Evolutionary conservation across 495 filamentous ascomycete genomes (phyloP).

Genomic region (Neurospora sp.): DNA sequence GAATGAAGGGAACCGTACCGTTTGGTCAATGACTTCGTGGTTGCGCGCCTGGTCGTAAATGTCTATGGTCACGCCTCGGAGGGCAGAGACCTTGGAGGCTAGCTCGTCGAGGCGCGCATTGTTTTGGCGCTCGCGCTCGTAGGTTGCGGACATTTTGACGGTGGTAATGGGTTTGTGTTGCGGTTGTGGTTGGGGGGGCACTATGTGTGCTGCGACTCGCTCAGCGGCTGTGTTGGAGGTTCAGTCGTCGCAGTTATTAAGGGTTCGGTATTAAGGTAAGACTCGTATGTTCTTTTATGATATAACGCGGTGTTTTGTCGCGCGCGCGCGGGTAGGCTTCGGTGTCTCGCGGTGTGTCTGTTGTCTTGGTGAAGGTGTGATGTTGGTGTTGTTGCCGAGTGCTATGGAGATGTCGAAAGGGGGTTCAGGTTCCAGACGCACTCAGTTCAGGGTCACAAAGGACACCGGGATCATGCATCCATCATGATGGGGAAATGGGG

Average conservation of each 20-base stretch:
- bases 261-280: not conserved
- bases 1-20: conserved; percentile 42
- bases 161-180: not conserved
- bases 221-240: not conserved
- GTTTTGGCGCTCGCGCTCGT: conserved; percentile 93
- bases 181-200: not conserved
- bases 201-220: not conserved
- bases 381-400: not conserved
- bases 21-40: conserved; percentile 77
- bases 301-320: not conserved
- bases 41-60: conserved; percentile 91
- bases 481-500: not conserved
- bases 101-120: conserved; percentile 91
- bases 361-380: not conserved
- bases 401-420: not conserved
- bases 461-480: not conserved
- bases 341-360: not conserved
- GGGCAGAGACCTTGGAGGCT: conserved; percentile 75
- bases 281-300: not conserved
- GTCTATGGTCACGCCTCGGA: conserved; percentile 94
- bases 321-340: not conserved
- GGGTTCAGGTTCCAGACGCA: not conserved
- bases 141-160: conserved; percentile 74
- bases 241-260: not conserved
- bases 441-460: not conserved